Percentiles rank a stretch among this genome's conserved stretches.
Conservation (phyloP, 179 eudicot genomes). For the Amaranthus tricolor region DNA sequence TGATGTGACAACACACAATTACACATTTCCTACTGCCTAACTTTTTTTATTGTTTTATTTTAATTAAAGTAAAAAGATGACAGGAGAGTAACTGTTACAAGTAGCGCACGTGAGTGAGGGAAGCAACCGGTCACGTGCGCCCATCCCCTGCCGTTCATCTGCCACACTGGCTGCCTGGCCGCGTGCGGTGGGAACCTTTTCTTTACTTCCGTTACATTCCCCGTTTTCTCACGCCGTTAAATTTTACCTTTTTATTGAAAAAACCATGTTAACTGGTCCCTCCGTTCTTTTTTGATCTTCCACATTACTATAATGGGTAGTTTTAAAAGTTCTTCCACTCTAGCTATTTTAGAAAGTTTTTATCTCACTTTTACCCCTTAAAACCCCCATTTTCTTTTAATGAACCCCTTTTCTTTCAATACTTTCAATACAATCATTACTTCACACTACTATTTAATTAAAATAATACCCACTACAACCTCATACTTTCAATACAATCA, state of each 20-base stretch:
- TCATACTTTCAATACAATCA: no score
- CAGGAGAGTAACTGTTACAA: not conserved
- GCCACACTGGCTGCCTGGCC: slow-evolving; percentile 40
- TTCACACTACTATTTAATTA: no score
- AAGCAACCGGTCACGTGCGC: slow-evolving; percentile 61
- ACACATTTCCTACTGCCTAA: not conserved
- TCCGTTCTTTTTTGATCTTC: no score
- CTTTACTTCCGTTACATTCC: not conserved
- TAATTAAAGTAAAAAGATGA: not conserved
- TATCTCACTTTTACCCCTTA: no score
- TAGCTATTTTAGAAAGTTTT: no score
- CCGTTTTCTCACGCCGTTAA: slow-evolving; percentile 22
- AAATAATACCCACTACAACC: no score
- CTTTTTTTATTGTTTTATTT: not conserved
- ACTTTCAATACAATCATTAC: no score
- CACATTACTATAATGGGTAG: no score
- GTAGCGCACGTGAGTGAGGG: slow-evolving; percentile 44
- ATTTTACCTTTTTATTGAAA: not conserved
- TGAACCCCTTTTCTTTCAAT: no score
- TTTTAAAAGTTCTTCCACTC: no score
- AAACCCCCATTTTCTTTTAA: no score
- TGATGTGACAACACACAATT: slow-evolving; percentile 28
- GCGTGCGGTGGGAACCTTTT: slow-evolving; percentile 53
- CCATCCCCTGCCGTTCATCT: slow-evolving; percentile 71
- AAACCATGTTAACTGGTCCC: no score